These are phyloP conservation scores for Angomonas ambiguus DNA, from an alignment of 208 protist genomes.

Conservation along the genomic window DNA sequence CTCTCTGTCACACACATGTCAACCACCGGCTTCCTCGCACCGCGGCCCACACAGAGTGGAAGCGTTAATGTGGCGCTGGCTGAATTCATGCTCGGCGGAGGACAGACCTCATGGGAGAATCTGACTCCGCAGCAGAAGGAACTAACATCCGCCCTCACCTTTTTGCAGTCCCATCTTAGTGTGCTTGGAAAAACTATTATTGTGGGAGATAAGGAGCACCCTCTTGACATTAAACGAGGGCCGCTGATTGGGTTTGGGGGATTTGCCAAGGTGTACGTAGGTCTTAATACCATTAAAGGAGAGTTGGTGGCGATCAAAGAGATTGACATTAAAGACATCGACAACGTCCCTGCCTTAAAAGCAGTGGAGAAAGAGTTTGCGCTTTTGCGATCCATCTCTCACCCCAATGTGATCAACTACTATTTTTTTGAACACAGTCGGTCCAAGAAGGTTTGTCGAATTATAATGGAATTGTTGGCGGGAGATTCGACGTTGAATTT, in stretches of 20 bases:
- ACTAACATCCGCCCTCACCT: conserved; percentile 42
- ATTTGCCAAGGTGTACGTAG: conserved; percentile 81
- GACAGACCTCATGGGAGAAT: conserved; percentile 11
- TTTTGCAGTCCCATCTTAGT: conserved; percentile 50
- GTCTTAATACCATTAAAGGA: conserved; percentile 73
- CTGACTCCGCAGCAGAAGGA: conserved; percentile 24
- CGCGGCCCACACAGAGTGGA: neutral
- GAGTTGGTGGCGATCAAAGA: conserved; percentile 89
- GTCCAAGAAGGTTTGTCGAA: conserved; percentile 82
- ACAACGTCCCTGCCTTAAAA: conserved; percentile 61
- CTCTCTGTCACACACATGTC: conserved; percentile 4
- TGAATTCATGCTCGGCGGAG: conserved; percentile 16
- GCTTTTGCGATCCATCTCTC: conserved; percentile 69
- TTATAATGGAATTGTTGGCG: conserved; percentile 87
- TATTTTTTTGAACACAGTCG: conserved; percentile 83
- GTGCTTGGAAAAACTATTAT: conserved; percentile 65
- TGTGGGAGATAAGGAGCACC: conserved; percentile 46
- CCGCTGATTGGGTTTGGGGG: conserved; percentile 75
- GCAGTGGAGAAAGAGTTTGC: conserved; percentile 84
- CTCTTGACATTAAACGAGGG: conserved; percentile 68
- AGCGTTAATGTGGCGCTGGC: neutral
- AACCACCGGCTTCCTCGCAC: neutral
- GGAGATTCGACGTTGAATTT: conserved; percentile 78
- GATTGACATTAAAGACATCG: conserved; percentile 74
- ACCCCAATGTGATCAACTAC: conserved; percentile 89